These are phyloP conservation scores for Melaleuca quinquenervia DNA, from an alignment of 345 rosid species.

Conservation along the genomic window DNA sequence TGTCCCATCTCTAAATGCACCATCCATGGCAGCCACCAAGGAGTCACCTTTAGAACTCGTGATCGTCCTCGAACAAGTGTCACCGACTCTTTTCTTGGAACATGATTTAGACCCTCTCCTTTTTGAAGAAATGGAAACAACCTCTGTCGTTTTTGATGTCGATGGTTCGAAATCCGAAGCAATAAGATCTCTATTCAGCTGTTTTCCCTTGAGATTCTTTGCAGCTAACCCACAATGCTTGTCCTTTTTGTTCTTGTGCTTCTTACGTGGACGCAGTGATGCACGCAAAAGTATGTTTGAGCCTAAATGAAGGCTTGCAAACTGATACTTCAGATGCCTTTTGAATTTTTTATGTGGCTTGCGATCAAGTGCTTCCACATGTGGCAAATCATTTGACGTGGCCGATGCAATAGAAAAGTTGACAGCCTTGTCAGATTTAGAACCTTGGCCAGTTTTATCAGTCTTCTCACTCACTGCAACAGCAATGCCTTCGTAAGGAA, in stretches of 20 bases:
- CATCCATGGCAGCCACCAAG: constrained; percentile 3
- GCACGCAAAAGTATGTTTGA: constrained; percentile 26
- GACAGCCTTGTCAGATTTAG: constrained; percentile 2
- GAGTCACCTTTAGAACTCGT: constrained; percentile 10
- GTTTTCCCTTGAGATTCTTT: constrained; percentile 17
- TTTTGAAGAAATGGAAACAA: constrained; percentile 4
- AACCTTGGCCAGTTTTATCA: constrained; percentile 10
- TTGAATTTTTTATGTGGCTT: constrained; percentile 17
- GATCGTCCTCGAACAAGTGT: constrained; percentile 1
- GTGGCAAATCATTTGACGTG: constrained; percentile 6
- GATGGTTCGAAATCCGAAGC: constrained; percentile 39
- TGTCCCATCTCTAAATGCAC: constrained; percentile 24
- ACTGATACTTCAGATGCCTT: constrained; percentile 24
- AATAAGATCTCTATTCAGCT: constrained; percentile 8
- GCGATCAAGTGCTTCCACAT: constrained; percentile 7
- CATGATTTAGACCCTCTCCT: constrained; percentile 2
- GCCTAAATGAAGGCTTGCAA: constrained; percentile 25
- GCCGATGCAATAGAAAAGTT: not conserved
- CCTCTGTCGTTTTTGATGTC: constrained; percentile 25
- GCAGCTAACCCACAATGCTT: constrained; percentile 10
- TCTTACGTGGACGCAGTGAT: constrained; percentile 26
- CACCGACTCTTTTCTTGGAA: constrained; percentile 7
- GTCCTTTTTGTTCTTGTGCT: constrained; percentile 36
- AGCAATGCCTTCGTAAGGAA: not conserved
- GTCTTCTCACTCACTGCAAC: constrained; percentile 3